These are phyloP conservation scores for Backusella tuberculispora DNA, from an alignment of 192 early-diverging fungal species.

Conservation along the genomic window DNA sequence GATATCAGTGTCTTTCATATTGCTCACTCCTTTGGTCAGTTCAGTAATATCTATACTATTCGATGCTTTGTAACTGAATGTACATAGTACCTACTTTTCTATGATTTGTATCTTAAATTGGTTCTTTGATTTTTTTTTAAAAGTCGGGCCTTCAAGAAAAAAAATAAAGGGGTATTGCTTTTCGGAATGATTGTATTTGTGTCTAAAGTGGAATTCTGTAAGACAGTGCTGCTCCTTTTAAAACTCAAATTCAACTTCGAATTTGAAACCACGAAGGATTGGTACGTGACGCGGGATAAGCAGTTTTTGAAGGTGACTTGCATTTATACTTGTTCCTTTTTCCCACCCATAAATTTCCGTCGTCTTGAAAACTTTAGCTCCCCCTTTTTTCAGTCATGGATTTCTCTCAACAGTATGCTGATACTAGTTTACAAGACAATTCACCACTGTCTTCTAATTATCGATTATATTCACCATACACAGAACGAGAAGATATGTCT, in stretches of 20 bases:
- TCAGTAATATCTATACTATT: background rate
- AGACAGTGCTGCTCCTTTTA: constrained; percentile 9
- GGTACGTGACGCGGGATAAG: background rate
- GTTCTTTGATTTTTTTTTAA: background rate
- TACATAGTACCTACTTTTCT: background rate
- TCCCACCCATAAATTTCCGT: constrained; percentile 17
- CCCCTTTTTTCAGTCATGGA: constrained; percentile 16
- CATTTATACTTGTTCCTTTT: constrained; percentile 13
- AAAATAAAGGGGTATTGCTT: constrained; percentile 2
- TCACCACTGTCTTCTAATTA: constrained; percentile 11
- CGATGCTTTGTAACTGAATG: background rate
- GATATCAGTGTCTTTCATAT: background rate
- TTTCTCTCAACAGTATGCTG: constrained; percentile 16
- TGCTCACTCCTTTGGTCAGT: constrained; percentile 1
- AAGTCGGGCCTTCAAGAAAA: too few species aligned
- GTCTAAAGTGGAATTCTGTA: constrained; percentile 8
- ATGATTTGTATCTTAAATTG: background rate
- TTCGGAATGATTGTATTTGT: constrained; percentile 13
- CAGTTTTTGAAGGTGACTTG: constrained; percentile 14
- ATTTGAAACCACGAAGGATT: constrained; percentile 9
- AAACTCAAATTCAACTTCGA: constrained; percentile 8
- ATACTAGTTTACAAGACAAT: constrained; percentile 13
- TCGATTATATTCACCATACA: constrained; percentile 8
- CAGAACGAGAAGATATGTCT: background rate
- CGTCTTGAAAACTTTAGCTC: constrained; percentile 16